A percentile compares a stretch with the other conserved stretches of the same genome.
phyloP scores from a whole-genome alignment of 345 rosid genomes.

The Triadica sebifera region DNA sequence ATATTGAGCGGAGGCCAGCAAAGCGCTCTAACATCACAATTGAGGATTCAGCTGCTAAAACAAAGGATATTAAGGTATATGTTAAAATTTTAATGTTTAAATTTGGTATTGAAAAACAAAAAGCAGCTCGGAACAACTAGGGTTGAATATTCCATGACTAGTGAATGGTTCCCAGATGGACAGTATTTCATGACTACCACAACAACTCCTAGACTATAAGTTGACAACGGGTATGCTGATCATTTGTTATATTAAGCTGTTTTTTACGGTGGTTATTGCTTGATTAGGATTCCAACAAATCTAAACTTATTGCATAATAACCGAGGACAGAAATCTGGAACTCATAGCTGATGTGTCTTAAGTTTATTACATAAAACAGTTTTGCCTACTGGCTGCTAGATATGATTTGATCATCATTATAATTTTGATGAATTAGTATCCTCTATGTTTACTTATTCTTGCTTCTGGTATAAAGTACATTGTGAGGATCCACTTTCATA shows the following conservation, averaged over 20 bases:
- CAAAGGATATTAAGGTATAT: too few relatives aligned
- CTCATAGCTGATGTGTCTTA: neutral
- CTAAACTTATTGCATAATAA: neutral
- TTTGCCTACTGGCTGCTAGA: neutral
- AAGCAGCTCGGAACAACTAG: conserved; percentile 70
- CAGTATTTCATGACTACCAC: conserved; percentile 88
- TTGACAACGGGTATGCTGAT: conserved; percentile 84
- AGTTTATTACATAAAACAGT: neutral
- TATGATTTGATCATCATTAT: neutral
- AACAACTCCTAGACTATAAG: conserved; percentile 92
- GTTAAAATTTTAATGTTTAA: too few relatives aligned
- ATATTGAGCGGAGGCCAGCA: too few relatives aligned
- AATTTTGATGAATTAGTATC: neutral
- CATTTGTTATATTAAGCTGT: neutral
- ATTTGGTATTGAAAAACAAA: too few relatives aligned
- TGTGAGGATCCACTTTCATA: neutral
- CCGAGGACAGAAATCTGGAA: neutral
- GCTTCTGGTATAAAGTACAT: neutral
- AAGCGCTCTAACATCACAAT: too few relatives aligned
- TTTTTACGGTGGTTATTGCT: neutral
- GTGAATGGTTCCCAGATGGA: conserved; percentile 97
- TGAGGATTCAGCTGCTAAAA: too few relatives aligned
- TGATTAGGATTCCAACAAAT: neutral
- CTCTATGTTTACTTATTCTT: neutral
- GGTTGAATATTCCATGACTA: conserved; percentile 84